Conservation (phyloP, 208 protist species). For the Leishmania tropica region DNA sequence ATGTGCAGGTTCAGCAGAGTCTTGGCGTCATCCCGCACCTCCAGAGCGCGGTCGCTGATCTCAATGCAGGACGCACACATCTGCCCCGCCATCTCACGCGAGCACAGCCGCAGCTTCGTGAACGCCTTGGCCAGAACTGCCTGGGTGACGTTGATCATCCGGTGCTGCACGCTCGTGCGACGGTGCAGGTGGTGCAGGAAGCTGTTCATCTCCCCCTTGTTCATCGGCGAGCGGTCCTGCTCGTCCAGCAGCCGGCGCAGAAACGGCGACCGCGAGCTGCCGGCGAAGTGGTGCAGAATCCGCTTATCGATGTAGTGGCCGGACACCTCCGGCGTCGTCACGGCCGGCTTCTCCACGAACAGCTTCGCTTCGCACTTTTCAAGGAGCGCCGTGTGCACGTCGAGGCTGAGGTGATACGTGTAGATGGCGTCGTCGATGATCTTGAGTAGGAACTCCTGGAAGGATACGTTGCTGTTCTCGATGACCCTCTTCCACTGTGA, state of each 20-base stretch:
- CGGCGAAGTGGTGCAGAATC: conserved; percentile 79
- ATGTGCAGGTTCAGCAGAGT: conserved; percentile 84
- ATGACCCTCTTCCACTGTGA: conserved; percentile 70
- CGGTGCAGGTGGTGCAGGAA: conserved; percentile 89
- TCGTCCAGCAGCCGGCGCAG: conserved; percentile 67
- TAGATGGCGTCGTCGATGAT: conserved; percentile 81
- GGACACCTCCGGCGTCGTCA: conserved; percentile 6
- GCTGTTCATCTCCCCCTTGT: conserved; percentile 84
- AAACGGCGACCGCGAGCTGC: conserved; percentile 75
- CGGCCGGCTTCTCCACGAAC: conserved; percentile 39
- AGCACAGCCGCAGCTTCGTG: conserved; percentile 79
- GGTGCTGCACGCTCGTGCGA: conserved; percentile 82
- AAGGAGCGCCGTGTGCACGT: conserved; percentile 75
- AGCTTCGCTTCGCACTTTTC: conserved; percentile 84
- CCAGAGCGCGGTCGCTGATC: conserved; percentile 72
- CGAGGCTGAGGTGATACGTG: conserved; percentile 79
- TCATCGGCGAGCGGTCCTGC: conserved; percentile 45
- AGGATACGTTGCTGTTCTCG: conserved; percentile 63
- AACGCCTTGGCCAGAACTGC: conserved; percentile 69
- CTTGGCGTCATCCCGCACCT: conserved; percentile 86
- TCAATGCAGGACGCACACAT: conserved; percentile 76
- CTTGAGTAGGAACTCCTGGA: conserved; percentile 87
- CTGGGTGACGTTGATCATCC: conserved; percentile 77
- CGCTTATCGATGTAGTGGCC: conserved; percentile 46
- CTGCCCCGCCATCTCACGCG: conserved; percentile 71